Evolutionary conservation across 2,329 filamentous ascomycete species (phyloP).

Genomic region (Cladosporium sphaerospermum): DNA sequence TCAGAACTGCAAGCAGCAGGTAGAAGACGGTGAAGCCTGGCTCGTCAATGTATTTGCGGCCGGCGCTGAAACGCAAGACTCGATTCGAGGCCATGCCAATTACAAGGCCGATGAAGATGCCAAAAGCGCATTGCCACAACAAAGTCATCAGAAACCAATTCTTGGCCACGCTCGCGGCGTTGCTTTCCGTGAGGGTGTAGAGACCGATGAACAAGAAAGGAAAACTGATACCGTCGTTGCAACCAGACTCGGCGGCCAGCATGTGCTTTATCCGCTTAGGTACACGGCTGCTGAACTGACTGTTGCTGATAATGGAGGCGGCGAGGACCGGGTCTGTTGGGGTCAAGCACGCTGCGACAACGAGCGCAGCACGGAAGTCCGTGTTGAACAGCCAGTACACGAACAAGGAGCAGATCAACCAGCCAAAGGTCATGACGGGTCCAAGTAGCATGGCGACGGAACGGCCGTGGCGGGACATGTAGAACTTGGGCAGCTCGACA

Average conservation of each 20-base stretch:
- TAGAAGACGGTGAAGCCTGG: constrained; percentile 51
- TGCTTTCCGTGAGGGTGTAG: constrained; percentile 37
- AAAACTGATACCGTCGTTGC: constrained; percentile 52
- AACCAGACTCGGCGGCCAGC: constrained; percentile 49
- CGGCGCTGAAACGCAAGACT: constrained; percentile 43
- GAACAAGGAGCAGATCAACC: constrained; percentile 44
- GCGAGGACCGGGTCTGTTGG: constrained; percentile 53
- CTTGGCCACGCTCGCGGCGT: constrained; percentile 37
- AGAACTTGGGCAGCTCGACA: constrained; percentile 36
- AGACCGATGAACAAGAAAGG: constrained; percentile 52
- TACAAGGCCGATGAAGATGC: constrained; percentile 41
- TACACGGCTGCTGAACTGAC: constrained; percentile 47
- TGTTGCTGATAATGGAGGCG: constrained; percentile 48
- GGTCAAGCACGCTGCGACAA: constrained; percentile 50
- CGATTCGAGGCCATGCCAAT: constrained; percentile 45
- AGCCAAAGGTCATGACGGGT: constrained; percentile 47
- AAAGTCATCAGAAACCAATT: constrained; percentile 50
- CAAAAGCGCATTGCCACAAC: constrained; percentile 50
- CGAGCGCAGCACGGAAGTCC: constrained; percentile 41
- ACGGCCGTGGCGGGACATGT: constrained; percentile 47
- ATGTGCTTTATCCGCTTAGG: constrained; percentile 47
- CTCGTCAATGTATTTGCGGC: constrained; percentile 40
- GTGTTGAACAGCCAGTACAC: constrained; percentile 43
- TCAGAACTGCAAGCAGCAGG: constrained; percentile 48
- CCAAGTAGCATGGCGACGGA: constrained; percentile 45